Base-by-base conservation (phyloP, 1,284 basidiomycete species). In the Cystobasidiaceae sp. region DNA sequence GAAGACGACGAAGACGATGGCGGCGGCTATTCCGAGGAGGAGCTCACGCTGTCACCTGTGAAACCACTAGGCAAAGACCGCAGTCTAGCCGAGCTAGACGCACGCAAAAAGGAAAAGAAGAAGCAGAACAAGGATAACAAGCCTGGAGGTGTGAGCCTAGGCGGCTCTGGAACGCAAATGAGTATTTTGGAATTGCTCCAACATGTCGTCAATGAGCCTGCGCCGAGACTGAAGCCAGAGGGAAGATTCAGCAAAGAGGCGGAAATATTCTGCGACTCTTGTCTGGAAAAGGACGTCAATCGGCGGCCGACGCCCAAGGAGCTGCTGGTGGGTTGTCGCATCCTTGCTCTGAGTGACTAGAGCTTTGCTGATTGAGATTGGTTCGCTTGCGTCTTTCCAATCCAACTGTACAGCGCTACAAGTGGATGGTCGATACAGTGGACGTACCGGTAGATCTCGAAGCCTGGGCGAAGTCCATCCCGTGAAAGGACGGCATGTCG, bases 171-270 rank as follows among this genome's bases (percentile, higher is more conserved):
- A 13, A 89, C 89, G 84, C 93, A 91, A 71, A 94, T 98, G 90
- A 90, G 88, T 70, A 98, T 98, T 74, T 82, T 98, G 49, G 94
- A 98, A 78, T 79, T 98, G 37, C 81, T 98, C 74, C 94, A 98
- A 74, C 92, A 97, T 74, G 97, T 98, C 73, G 96, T 98, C 66
- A 93, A 94, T 73, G 93, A 97, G 77, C 90, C 93, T 19, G 90
- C 93, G 30, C 93, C 93, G 30, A 80, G 84, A 71, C 78, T 97
- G 63, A 64, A 64, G 52, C 84, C 84, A 15, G 82, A 84, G 0
- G 83, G 71, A 34, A 69, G 69, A 46, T 75, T 73, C 57, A 50
- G 54, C 17, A 23, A 57, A 23, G 58, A 62, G 28, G 58, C 85
- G 55, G 84, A 85, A 30, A 81, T 85, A 21, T 74, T 75, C 49